Base-by-base conservation (phyloP, 176 grass and related monocot species). In the Phoenix roebelenii region DNA sequence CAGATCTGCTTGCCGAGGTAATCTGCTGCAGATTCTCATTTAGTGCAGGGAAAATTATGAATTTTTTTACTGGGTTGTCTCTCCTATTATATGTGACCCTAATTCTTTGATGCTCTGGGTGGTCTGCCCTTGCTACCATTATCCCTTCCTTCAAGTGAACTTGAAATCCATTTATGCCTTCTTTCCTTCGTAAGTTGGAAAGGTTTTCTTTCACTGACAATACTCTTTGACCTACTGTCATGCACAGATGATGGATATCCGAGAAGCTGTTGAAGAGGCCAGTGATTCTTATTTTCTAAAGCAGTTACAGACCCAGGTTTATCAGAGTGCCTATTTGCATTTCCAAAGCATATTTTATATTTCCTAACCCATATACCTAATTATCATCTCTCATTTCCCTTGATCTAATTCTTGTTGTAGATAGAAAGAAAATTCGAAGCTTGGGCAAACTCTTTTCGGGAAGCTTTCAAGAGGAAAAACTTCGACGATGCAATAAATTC, bases 221-320 rank as follows among this genome's bases (percentile, higher is more conserved):
- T 44, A 44, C 0, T 12, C 7, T 44, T 44, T 10, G 2, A 12
- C 35, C 9, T 12, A 44, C 35, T 12, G 35, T 0, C 9, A 14
- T 44, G 12, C 73, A 3, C 75, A 91, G 87, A 97, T 91, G 87
- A 78, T 97, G 92, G 92, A 91, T 66, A 80, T 91, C 20, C 77
- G 83, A 15, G 87, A 97, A 88, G 72, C 80, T 23, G 84, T 97
- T 60, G 85, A 62, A 17, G 84, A 97, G 19, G 81, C 87, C 44
- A 72, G 53, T 65, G 77, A 90, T 68, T 75, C 80, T 26, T 7
- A 85, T 59, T 61, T 80, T 23, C 75, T 97, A 61, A 70, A 83
- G 52, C 59, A 83, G 59, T 80, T 91, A 63, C 68, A 91, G 66
- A 77, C 69, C 75, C 71, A 97, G 87, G 92, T 97, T 69, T 65